Evolutionary conservation across 352 stramenopile genomes (phyloP), one percentile per base, ranked within the genome.

Genomic region (Globisporangium splendens): DNA sequence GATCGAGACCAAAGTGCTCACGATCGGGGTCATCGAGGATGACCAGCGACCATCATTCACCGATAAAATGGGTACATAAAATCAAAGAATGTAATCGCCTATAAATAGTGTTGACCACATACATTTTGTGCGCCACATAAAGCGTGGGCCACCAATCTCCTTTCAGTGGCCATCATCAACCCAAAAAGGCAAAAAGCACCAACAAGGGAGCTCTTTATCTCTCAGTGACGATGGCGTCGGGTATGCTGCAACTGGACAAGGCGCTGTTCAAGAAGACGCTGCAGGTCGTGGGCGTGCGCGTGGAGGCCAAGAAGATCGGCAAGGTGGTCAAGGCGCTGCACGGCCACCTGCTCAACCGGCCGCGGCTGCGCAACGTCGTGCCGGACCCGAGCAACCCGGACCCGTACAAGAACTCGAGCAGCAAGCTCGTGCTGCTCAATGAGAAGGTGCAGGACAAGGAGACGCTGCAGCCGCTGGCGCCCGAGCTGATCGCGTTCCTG

Each of bases 271-370:
- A 75, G 55, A 81, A 79, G 73, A 91, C 83, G 35, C 66, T 93
- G 42, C 49, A 78, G 56, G 75, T 93, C 50, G 60, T 93, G 3
- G 83, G 80, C 39, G 76, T 93, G 59, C 77, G 80, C 59, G 81
- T 89, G 18, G 81, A 89, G 59, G 78, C 78, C 60, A 90, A 93
- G 69, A 89, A 93, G 59, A 91, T 93, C 65, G 79, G 83, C 0
- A 59, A 69, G 17, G 74, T 93, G 35, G 76, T 93, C 17, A 84
- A 91, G 68, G 70, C 64, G 24, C 72, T 93, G 42, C 82, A 89
- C 35, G 74, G 82, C 44, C 75, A 93, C 46, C 54, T 93, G 54
- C 72, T 93, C 14, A 91, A 93, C 61, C 65, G 74, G 11, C 80
- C 83, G 50, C 75, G 78, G 18, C 65, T 93, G 57, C 80, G 80